phyloP scores from a whole-genome alignment of 352 stramenopile species.

The Plasmopara viticola region DNA sequence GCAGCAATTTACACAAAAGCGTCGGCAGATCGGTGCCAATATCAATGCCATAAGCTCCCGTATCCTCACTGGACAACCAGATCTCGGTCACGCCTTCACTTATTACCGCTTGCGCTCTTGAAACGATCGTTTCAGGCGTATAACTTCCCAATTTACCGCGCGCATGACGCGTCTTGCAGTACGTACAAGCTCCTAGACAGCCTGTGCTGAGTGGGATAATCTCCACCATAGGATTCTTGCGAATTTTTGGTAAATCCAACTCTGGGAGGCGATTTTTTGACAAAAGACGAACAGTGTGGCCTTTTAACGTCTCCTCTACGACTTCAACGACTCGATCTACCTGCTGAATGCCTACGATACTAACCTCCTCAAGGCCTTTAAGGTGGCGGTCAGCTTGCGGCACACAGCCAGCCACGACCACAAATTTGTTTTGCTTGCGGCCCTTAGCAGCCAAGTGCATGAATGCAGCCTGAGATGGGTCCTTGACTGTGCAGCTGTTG shows the following conservation, averaged over 20 bases:
- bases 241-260: slow-evolving; percentile 89
- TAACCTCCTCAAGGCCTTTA: slow-evolving; percentile 78
- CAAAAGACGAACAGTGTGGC: slow-evolving; percentile 83
- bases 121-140: slow-evolving; percentile 67
- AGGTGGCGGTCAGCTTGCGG: slow-evolving; percentile 84
- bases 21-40: slow-evolving; percentile 72
- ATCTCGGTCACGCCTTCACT: slow-evolving; percentile 86
- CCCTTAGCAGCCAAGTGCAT: slow-evolving; percentile 84
- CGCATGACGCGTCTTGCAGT: slow-evolving; percentile 91
- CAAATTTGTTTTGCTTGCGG: slow-evolving; percentile 66
- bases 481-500: slow-evolving; percentile 93
- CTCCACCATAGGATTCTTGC: slow-evolving; percentile 89
- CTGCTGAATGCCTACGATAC: slow-evolving; percentile 88
- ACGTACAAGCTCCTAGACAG: slow-evolving; percentile 89
- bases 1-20: slow-evolving; percentile 60
- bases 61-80: slow-evolving; percentile 90
- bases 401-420: slow-evolving; percentile 89
- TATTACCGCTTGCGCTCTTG: slow-evolving; percentile 57
- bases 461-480: slow-evolving; percentile 87
- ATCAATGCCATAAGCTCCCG: slow-evolving; percentile 88
- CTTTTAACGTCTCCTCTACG: slow-evolving; percentile 88
- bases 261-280: slow-evolving; percentile 74
- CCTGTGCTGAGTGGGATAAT: slow-evolving; percentile 90
- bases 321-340: slow-evolving; percentile 89
- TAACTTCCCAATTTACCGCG: slow-evolving; percentile 89